Percentiles rank a stretch among this genome's conserved stretches.
Evolutionary conservation across 441 rosid genomes (phyloP).

Genomic region (Jatropha multifida): DNA sequence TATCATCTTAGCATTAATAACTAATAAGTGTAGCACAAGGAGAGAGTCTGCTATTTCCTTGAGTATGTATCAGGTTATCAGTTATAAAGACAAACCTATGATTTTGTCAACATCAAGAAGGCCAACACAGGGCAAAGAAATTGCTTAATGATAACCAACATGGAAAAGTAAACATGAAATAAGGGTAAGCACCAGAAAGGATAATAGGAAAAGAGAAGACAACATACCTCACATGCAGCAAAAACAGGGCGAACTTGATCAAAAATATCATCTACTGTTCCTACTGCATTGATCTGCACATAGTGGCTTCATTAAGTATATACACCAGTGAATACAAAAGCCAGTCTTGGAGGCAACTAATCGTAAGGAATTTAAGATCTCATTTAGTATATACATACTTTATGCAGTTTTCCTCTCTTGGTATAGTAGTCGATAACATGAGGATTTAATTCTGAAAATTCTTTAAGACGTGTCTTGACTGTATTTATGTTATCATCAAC

Average conservation of each 20-base stretch:
- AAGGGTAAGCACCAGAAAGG: not conserved
- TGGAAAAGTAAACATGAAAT: slow-evolving; percentile 1
- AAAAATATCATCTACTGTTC: slow-evolving; percentile 82
- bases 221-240: slow-evolving; percentile 52
- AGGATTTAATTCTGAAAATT: slow-evolving; percentile 59
- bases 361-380: not conserved
- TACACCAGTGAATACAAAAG: not conserved
- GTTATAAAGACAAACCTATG: not conserved
- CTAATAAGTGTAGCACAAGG: not conserved
- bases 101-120: not conserved
- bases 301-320: slow-evolving; percentile 18
- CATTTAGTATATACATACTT: slow-evolving; percentile 37
- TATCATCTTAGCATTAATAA: not conserved
- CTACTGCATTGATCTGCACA: slow-evolving; percentile 86
- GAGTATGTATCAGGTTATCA: not conserved
- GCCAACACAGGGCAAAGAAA: not conserved
- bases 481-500: slow-evolving; percentile 89
- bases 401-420: slow-evolving; percentile 72
- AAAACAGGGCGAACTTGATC: slow-evolving; percentile 68
- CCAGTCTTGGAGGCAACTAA: not conserved
- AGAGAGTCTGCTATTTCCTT: not conserved
- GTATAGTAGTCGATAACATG: slow-evolving; percentile 80
- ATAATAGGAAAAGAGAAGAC: slow-evolving; percentile 2
- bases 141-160: not conserved
- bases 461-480: slow-evolving; percentile 68